Evolutionary conservation across 2,329 filamentous ascomycete species (phyloP).

Genomic region (Aspergillus brunneoviolaceus): DNA sequence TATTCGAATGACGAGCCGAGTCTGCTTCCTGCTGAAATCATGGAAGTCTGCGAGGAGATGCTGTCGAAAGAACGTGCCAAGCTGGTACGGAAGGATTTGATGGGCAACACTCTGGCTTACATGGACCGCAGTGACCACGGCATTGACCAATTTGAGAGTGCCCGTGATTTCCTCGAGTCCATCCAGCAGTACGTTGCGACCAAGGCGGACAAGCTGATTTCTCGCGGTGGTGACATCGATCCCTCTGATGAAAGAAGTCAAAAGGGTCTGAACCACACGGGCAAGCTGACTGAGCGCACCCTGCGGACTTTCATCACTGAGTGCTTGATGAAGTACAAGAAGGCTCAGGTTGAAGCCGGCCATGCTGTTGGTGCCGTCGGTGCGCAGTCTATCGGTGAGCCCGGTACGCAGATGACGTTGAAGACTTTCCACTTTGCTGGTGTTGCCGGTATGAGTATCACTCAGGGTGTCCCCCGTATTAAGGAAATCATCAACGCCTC

Average conservation of each 20-base stretch:
- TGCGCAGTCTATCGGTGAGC: constrained; percentile 96
- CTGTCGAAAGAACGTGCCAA: constrained; percentile 67
- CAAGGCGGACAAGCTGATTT: constrained; percentile 61
- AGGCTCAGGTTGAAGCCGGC: constrained; percentile 87
- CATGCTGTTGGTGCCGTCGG: constrained; percentile 95
- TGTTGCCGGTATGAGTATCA: constrained; percentile 99
- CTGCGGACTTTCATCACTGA: constrained; percentile 74
- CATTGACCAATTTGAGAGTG: constrained; percentile 77
- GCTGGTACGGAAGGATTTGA: constrained; percentile 62
- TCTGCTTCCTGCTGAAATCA: constrained; percentile 72
- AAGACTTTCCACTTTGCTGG: constrained; percentile 99
- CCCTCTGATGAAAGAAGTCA: constrained; percentile 30
- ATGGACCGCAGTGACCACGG: constrained; percentile 66
- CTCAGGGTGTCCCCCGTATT: constrained; percentile 97
- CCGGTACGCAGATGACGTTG: constrained; percentile 97
- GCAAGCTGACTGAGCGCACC: constrained; percentile 76
- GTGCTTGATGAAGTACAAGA: constrained; percentile 86
- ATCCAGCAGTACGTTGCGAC: constrained; percentile 70
- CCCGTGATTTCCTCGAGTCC: constrained; percentile 75
- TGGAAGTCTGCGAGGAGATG: constrained; percentile 64
- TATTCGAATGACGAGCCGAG: constrained; percentile 75
- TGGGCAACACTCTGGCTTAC: constrained; percentile 64
- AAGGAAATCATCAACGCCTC: constrained; percentile 99
- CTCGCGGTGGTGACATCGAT: constrained; percentile 33
- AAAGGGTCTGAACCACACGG: constrained; percentile 63